Base-by-base conservation (phyloP, 768 basidiomycete species). In the Tephrocybe sp. region DNA sequence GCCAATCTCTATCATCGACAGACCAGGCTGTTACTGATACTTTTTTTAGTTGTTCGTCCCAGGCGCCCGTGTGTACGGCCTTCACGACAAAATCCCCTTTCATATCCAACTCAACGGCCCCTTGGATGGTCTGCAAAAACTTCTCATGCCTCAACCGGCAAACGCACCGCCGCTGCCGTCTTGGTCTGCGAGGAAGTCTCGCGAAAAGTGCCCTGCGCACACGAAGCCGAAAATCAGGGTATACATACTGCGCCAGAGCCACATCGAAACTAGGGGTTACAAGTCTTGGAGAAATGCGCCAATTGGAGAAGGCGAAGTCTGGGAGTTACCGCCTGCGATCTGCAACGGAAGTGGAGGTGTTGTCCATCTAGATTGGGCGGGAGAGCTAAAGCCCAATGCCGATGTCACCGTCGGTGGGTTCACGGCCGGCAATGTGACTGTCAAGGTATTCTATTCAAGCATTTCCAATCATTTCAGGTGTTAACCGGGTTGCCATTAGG, bases 321-420 rank as follows among this genome's bases (percentile, higher is more conserved):
- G 68, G 37, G 70, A 76, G n/a, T 67, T 79, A 1, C 75, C 78
- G 0, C 73, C 77, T 12, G 60, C 61, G 48, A 56, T 60, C 57
- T 51, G 34, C 32, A 8, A 15, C 34, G 51, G 37, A 53, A 56
- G 25, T 51, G 55, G 26, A 50, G 54, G 50, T 57, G 59, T 9
- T 66, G 63, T 38, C 28, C 68, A 76, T 54, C 65, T 86, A 2
- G 84, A 86, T 56, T 88, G 84, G 77, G 81, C 80, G 54, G 86
- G 85, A 11, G 74, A 78, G 49, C 54, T 85, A 12, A 61, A 59
- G 24, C 67, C 71, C 38, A 57, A 63, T 11, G 59, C 68, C n/a
- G 67, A 75, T 36, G 63, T 76, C 37, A 65, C 62, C 0, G 68
- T 70, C 37, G 76, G 78, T 23, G 68, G 77, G 8, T 86, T 86